Conservation (phyloP, 768 basidiomycete genomes). For the Boletus sp. region DNA sequence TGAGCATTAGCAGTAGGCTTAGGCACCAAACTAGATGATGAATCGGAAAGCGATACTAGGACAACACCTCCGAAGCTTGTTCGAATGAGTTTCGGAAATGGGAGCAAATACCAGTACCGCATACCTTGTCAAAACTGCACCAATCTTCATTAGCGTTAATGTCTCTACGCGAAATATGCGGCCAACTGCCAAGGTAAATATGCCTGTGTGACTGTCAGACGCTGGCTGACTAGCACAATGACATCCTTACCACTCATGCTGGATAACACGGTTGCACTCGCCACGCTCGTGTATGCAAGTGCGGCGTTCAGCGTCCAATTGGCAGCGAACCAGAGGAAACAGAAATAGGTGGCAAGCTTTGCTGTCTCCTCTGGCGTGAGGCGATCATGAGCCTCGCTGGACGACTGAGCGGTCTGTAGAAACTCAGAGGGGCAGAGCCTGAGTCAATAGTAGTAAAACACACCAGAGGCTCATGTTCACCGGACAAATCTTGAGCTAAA, state of each 20-base stretch:
- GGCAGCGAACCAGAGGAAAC: slow-evolving; percentile 89
- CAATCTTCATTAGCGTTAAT: slow-evolving; percentile 66
- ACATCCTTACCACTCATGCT: slow-evolving; percentile 75
- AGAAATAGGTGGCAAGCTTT: slow-evolving; percentile 73
- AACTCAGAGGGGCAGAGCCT: neutral
- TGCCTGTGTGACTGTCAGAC: slow-evolving; percentile 48
- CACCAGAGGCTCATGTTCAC: slow-evolving; percentile 19
- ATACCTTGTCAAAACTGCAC: slow-evolving; percentile 78
- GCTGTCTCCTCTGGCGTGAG: slow-evolving; percentile 71
- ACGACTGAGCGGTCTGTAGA: slow-evolving; percentile 9
- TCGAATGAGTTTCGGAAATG: slow-evolving; percentile 5
- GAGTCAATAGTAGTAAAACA: neutral
- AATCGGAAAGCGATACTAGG: slow-evolving; percentile 88
- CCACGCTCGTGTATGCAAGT: slow-evolving; percentile 87
- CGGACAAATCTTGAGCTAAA: slow-evolving; percentile 14
- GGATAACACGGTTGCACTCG: slow-evolving; percentile 85
- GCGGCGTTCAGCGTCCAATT: slow-evolving; percentile 89
- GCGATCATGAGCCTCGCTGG: slow-evolving; percentile 29
- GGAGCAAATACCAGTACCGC: slow-evolving; percentile 5
- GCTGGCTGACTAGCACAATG: neutral
- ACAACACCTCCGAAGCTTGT: slow-evolving; percentile 76
- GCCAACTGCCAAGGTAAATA: slow-evolving; percentile 89
- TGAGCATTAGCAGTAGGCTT: slow-evolving; percentile 7
- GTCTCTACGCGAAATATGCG: slow-evolving; percentile 78
- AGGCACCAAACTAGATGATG: slow-evolving; percentile 28